phyloP scores from a whole-genome alignment of 1,139 yeast genomes.

The Chernovozyma aurita region DNA sequence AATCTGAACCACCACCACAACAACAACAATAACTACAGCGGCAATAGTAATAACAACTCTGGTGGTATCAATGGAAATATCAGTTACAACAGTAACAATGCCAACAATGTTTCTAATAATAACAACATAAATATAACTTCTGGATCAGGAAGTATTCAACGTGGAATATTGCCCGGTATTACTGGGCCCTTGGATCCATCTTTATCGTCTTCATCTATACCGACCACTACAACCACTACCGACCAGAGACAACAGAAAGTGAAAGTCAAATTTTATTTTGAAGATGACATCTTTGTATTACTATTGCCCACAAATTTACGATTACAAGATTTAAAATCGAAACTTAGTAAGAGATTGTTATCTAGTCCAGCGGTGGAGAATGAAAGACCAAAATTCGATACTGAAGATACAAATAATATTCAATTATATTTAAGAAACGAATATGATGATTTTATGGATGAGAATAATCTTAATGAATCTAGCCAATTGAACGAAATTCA shows the following conservation, averaged over 20 bases:
- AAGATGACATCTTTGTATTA: constrained; percentile 88
- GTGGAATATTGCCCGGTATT: not conserved
- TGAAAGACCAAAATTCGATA: constrained; percentile 2
- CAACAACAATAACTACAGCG: not conserved
- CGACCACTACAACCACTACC: constrained; percentile 4
- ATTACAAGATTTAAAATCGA: constrained; percentile 55
- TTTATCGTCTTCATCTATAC: not conserved
- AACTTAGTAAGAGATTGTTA: constrained; percentile 62
- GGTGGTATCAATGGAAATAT: not conserved
- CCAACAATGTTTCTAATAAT: no score
- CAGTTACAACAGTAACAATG: no score
- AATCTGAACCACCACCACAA: not conserved
- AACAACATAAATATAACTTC: not conserved
- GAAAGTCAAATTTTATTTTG: constrained; percentile 80
- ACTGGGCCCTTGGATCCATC: not conserved
- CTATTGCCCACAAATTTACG: constrained; percentile 62
- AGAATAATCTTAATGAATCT: constrained; percentile 18
- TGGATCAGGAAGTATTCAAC: not conserved
- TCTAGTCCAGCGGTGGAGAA: constrained; percentile 4
- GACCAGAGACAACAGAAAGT: constrained; percentile 26
- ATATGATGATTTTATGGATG: constrained; percentile 35
- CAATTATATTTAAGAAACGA: constrained; percentile 39
- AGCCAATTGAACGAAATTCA: constrained; percentile 19
- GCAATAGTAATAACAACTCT: not conserved
- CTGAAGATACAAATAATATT: constrained; percentile 11